A percentile compares a stretch with the other conserved stretches of the same genome.
phyloP scores from a whole-genome alignment of 192 early-diverging fungal genomes.

The Dissophora globulifera region DNA sequence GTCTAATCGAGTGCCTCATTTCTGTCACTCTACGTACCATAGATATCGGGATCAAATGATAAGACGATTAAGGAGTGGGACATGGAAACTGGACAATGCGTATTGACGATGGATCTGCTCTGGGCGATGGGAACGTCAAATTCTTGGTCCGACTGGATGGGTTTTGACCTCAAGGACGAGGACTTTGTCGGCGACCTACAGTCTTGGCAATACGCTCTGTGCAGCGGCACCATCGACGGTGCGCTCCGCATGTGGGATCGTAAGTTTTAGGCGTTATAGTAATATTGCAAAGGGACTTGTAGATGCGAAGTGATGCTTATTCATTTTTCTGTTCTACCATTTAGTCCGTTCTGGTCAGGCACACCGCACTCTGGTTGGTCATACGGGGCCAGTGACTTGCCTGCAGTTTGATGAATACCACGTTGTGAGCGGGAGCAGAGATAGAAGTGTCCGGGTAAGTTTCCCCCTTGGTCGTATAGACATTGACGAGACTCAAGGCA shows the following conservation, averaged over 20 bases:
- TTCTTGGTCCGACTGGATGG: conserved; percentile 39
- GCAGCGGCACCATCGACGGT: conserved; percentile 80
- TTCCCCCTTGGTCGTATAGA: not conserved
- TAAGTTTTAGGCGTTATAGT: conserved; percentile 51
- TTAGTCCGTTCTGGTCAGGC: conserved; percentile 73
- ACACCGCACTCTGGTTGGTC: conserved; percentile 76
- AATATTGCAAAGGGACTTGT: too few species aligned
- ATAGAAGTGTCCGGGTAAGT: conserved; percentile 67
- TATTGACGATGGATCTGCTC: conserved; percentile 72
- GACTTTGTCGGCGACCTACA: conserved; percentile 78
- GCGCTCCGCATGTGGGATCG: conserved; percentile 81
- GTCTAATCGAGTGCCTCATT: too few species aligned
- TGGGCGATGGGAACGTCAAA: conserved; percentile 66
- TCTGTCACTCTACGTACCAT: conserved; percentile 12
- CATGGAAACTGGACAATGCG: conserved; percentile 69
- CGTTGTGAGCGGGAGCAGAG: conserved; percentile 77
- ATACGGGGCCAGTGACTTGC: conserved; percentile 68
- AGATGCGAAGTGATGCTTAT: too few species aligned
- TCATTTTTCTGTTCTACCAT: too few species aligned
- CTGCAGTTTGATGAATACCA: conserved; percentile 76
- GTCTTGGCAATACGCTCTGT: conserved; percentile 77
- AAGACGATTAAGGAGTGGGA: conserved; percentile 85
- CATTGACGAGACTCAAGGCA: too few species aligned
- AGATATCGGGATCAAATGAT: conserved; percentile 81
- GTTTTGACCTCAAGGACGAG: conserved; percentile 32